Evolutionary conservation across 2,329 filamentous ascomycete species (phyloP).

Genomic region (Microcyclosporella mali): DNA sequence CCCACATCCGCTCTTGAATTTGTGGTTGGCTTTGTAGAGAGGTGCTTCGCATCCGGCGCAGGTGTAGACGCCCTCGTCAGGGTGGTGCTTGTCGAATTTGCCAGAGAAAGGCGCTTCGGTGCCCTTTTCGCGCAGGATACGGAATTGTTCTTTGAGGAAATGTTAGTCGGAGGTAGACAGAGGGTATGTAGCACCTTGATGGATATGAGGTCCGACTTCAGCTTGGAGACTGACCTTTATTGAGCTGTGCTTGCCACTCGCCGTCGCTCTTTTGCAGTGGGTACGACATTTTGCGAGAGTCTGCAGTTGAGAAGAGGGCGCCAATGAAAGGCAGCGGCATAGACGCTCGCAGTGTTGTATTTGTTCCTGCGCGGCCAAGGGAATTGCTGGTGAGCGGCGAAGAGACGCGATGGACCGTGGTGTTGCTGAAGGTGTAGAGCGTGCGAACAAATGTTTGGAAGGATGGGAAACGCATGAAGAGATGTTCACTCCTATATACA

Average conservation of each 20-base stretch:
- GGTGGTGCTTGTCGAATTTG: conserved; percentile 80
- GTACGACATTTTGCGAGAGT: conserved; percentile 59
- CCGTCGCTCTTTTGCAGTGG: conserved; percentile 74
- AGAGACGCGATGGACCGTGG: conserved; percentile 27
- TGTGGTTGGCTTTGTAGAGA: conserved; percentile 87
- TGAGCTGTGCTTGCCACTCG: conserved; percentile 86
- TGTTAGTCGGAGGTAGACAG: conserved; percentile 33
- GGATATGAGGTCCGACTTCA: no score
- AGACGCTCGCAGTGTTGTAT: conserved; percentile 37
- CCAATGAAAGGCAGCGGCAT: conserved; percentile 79
- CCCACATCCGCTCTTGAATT: conserved; percentile 93
- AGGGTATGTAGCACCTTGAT: conserved; percentile 18
- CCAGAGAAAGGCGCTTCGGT: conserved; percentile 78
- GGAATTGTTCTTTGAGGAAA: conserved; percentile 75
- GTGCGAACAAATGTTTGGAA: conserved; percentile 44
- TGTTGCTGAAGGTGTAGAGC: conserved; percentile 44
- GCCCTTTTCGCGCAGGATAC: conserved; percentile 83
- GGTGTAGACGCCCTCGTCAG: conserved; percentile 69
- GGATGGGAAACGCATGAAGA: conserved; percentile 45
- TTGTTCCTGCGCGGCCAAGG: conserved; percentile 20
- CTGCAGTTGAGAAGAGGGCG: conserved; percentile 62
- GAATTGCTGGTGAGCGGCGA: not conserved
- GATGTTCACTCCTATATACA: no score
- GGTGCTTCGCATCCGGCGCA: conserved; percentile 83
- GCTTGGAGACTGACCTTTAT: conserved; percentile 49